Evolutionary conservation across 495 filamentous ascomycete genomes (phyloP).

Genomic region (Penicillium cosmopolitanum): DNA sequence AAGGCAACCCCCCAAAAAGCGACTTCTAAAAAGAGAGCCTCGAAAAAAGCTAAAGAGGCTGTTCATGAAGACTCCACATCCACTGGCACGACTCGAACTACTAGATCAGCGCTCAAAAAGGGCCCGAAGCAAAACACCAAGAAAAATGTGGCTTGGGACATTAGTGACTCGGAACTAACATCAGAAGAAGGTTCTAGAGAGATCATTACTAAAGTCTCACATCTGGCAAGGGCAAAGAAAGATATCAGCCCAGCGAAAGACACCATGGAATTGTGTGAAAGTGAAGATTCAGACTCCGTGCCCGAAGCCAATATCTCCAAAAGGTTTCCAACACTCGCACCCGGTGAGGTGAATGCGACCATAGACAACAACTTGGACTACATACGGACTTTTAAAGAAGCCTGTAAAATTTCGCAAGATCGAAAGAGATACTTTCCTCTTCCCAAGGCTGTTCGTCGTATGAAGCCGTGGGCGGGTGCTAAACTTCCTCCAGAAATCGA

Average conservation of each 20-base stretch:
- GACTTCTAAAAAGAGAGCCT: no score
- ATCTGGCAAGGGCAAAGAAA: background rate
- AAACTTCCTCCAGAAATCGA: background rate
- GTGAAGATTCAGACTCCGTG: background rate
- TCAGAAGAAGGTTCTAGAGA: background rate
- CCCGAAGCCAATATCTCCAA: background rate
- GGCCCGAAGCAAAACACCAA: background rate
- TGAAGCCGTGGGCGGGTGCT: constrained; percentile 21
- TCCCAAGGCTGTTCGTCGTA: constrained; percentile 12
- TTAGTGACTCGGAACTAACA: background rate
- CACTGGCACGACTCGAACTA: background rate
- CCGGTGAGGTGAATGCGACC: background rate
- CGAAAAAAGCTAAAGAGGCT: background rate
- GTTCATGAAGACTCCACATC: background rate
- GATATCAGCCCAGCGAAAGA: background rate
- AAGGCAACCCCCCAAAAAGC: no score
- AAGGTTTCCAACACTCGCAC: constrained; percentile 1
- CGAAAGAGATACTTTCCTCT: constrained; percentile 12
- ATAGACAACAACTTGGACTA: constrained; percentile 2
- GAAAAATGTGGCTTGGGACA: background rate
- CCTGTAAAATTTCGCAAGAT: background rate
- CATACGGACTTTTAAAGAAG: background rate
- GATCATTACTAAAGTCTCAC: background rate
- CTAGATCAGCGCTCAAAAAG: background rate
- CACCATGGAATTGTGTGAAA: background rate